Evolutionary conservation across 306 rosid species (phyloP), one percentile per base, ranked within the genome.

Genomic region (Glycine latifolia): DNA sequence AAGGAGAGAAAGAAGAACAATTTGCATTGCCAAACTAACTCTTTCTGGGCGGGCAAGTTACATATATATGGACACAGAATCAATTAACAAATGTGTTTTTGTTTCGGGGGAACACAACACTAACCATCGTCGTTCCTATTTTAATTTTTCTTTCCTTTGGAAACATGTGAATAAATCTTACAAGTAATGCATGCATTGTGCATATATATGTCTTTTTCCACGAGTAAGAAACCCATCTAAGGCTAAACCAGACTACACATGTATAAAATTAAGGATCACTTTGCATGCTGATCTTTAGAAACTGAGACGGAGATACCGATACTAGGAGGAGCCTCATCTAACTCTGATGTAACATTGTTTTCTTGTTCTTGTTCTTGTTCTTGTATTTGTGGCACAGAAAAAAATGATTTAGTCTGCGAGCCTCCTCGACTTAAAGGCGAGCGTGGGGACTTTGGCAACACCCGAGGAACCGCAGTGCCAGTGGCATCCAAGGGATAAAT

Each of bases 401-500:
- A 74, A 37, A 68, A 50, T 52, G 87, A 81, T 73, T 87, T 82
- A 4, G 78, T 56, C 8, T 39, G 73, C 4, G 10, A 17, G 2
- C 15, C 6, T 71, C 11, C 6, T 71, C 11, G 73, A 70, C 2
- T 71, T 71, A 84, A 10, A 52, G 87, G 81, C 1, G 83, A 78
- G n/a, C 50, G 82, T 16, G 92, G 87, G 15, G 94, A 86, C 59
- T 71, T 37, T 14, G 80, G 71, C 71, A 87, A 10, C 2, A 68
- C 35, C 0, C 46, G 75, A 6, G 88, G 44, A 33, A 86, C 44
- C 3, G 62, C 85, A 1, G 79, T 67, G 52, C 65, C 37, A 20
- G 54, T 56, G 35, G 86, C 61, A 41, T 89, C 78, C 12, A 89
- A 10, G 54, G 98, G 93, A 85, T 87, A 88, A 41, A 89, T 88